Conservation (phyloP, 2,329 filamentous ascomycete species). For the Colletotrichum theobromicola region DNA sequence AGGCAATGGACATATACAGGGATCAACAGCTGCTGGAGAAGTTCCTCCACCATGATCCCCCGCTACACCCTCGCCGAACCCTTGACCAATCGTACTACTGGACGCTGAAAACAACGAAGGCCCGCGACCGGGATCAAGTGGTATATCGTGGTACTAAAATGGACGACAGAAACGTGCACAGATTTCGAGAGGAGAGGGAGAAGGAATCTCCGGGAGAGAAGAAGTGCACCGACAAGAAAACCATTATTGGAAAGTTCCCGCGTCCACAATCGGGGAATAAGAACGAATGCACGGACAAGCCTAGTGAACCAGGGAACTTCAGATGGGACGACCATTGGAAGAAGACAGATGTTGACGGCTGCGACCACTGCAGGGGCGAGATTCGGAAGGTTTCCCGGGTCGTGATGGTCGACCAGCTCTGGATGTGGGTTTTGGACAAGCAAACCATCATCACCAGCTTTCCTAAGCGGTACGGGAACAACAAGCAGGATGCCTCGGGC, state of each 20-base stretch:
- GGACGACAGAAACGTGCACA: conserved; percentile 26
- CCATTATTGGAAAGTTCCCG: neutral
- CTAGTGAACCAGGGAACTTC: neutral
- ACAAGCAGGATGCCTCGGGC: conserved; percentile 42
- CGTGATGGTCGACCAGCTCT: conserved; percentile 49
- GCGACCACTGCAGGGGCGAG: conserved; percentile 18
- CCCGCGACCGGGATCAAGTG: conserved; percentile 47
- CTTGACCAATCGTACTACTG: conserved; percentile 52
- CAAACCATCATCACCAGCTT: conserved; percentile 44
- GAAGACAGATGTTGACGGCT: conserved; percentile 22
- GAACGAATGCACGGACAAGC: neutral
- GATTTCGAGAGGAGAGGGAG: neutral
- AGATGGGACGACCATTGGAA: conserved; percentile 16
- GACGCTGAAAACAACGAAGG: conserved; percentile 41
- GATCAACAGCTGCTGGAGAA: conserved; percentile 38
- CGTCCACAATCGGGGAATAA: neutral
- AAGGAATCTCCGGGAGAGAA: neutral
- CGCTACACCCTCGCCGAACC: conserved; percentile 48
- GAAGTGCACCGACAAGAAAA: conserved; percentile 9
- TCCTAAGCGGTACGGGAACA: conserved; percentile 46
- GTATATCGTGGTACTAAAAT: conserved; percentile 41
- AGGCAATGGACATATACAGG: conserved; percentile 38
- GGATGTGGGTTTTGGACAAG: conserved; percentile 45
- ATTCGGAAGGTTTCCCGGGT: conserved; percentile 27
- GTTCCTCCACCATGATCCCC: conserved; percentile 37